Percentiles rank a stretch among this genome's conserved stretches.
phyloP scores from a whole-genome alignment of 176 grass and related monocot species.

The Cocos nucifera region DNA sequence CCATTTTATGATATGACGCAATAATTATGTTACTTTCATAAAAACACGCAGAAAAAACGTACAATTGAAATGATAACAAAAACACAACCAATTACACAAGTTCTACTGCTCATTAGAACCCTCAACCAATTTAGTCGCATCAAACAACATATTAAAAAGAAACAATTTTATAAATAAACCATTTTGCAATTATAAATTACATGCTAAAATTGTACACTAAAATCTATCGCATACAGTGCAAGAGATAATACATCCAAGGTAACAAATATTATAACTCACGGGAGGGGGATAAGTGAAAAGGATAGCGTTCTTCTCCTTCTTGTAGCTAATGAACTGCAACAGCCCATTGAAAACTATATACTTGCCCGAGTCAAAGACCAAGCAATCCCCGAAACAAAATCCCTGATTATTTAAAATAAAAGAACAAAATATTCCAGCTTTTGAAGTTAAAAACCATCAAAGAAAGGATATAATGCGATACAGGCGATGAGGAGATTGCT shows the following conservation, averaged over 20 bases:
- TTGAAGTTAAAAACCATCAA: background rate
- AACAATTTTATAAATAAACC: no score
- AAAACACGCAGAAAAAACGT: no score
- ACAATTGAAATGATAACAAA: no score
- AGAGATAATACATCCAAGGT: background rate
- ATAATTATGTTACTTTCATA: no score
- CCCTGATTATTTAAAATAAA: background rate
- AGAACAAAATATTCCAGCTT: background rate
- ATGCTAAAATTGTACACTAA: no score
- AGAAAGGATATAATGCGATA: slow-evolving; percentile 92
- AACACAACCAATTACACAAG: no score
- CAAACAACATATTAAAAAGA: no score
- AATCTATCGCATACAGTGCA: background rate
- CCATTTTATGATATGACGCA: no score
- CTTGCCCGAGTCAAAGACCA: slow-evolving; percentile 27
- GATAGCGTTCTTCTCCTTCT: slow-evolving; percentile 96
- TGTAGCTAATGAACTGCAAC: slow-evolving; percentile 77
- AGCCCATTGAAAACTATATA: slow-evolving; percentile 77
- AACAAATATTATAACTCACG: slow-evolving; percentile 26
- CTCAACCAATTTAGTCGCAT: no score
- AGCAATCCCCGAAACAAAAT: slow-evolving; percentile 1
- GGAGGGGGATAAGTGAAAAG: slow-evolving; percentile 81
- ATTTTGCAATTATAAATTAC: no score
- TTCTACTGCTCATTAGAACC: no score
- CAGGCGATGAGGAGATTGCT: slow-evolving; percentile 71